Conservation (phyloP, 768 basidiomycete genomes). For the Tephrocybe sp. region DNA sequence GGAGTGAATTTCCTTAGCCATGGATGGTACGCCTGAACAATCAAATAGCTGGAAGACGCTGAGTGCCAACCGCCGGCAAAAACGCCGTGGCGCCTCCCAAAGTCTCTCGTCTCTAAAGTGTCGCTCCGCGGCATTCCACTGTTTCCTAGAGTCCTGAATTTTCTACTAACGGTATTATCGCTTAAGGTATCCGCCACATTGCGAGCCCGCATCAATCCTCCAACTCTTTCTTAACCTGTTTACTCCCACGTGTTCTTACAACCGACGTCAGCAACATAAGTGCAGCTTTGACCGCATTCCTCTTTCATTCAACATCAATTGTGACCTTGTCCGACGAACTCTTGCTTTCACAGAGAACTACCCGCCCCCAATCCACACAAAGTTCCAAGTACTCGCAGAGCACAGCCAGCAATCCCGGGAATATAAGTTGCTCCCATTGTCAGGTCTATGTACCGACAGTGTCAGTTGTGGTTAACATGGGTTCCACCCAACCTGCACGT, state of each 20-base stretch:
- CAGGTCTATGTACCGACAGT: no score
- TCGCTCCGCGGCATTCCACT: no score
- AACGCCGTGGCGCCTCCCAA: no score
- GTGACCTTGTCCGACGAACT: conserved; percentile 5
- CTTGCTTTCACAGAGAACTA: conserved; percentile 28
- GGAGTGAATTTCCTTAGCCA: no score
- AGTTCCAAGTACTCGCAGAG: conserved; percentile 60
- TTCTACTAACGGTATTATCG: no score
- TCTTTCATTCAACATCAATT: conserved; percentile 27
- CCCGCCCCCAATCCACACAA: conserved; percentile 62
- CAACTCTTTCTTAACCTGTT: conserved; percentile 54
- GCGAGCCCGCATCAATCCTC: conserved; percentile 62
- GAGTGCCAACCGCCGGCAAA: no score
- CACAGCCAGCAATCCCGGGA: conserved; percentile 54
- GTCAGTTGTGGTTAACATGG: no score
- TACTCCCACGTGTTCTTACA: conserved; percentile 50
- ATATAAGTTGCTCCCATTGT: conserved; percentile 28
- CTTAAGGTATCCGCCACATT: conserved; percentile 67
- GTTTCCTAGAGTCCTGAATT: no score
- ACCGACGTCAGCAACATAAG: conserved; percentile 54
- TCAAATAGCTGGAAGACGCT: no score
- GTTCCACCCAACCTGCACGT: conserved; percentile 36
- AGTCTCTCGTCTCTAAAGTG: no score
- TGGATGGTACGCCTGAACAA: no score
- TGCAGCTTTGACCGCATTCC: conserved; percentile 45